Percentiles rank a stretch among this genome's conserved stretches.
Conservation (phyloP, 495 filamentous ascomycete genomes). For the Hypoxylon lenormandii region DNA sequence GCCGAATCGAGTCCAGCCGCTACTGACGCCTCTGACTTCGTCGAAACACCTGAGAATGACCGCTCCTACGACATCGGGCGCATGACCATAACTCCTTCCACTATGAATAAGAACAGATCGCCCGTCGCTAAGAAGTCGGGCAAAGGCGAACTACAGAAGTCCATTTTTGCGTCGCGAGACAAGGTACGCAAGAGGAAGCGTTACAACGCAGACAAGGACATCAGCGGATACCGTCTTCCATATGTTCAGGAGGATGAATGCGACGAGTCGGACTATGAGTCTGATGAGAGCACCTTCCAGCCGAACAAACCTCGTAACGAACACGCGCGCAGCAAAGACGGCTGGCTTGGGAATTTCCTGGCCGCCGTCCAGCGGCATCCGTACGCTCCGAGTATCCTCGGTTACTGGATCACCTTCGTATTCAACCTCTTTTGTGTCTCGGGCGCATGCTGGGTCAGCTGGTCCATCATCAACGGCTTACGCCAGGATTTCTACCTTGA, state of each 20-base stretch:
- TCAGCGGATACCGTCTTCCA: constrained; percentile 57
- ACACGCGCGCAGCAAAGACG: constrained; percentile 52
- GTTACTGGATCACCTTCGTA: constrained; percentile 82
- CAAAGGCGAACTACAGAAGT: constrained; percentile 56
- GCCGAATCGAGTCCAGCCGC: constrained; percentile 83
- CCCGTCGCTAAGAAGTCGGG: constrained; percentile 59
- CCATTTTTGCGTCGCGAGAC: constrained; percentile 47
- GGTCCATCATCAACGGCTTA: constrained; percentile 75
- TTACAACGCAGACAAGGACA: constrained; percentile 55
- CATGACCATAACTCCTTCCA: constrained; percentile 58
- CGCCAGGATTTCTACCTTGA: constrained; percentile 79
- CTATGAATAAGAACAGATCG: constrained; percentile 52
- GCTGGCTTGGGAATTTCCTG: constrained; percentile 69
- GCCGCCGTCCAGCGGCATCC: constrained; percentile 80
- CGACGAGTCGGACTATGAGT: constrained; percentile 71
- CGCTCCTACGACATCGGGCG: constrained; percentile 50
- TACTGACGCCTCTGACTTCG: constrained; percentile 72
- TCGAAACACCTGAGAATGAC: constrained; percentile 60
- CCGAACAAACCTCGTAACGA: constrained; percentile 37
- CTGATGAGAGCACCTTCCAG: constrained; percentile 53
- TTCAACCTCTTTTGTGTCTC: constrained; percentile 80
- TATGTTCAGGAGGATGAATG: constrained; percentile 59
- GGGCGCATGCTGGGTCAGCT: constrained; percentile 75
- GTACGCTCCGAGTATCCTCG: constrained; percentile 84
- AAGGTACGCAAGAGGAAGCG: constrained; percentile 64